Conservation (phyloP, 108 stramenopile genomes). For the Nitzschia sp. region DNA sequence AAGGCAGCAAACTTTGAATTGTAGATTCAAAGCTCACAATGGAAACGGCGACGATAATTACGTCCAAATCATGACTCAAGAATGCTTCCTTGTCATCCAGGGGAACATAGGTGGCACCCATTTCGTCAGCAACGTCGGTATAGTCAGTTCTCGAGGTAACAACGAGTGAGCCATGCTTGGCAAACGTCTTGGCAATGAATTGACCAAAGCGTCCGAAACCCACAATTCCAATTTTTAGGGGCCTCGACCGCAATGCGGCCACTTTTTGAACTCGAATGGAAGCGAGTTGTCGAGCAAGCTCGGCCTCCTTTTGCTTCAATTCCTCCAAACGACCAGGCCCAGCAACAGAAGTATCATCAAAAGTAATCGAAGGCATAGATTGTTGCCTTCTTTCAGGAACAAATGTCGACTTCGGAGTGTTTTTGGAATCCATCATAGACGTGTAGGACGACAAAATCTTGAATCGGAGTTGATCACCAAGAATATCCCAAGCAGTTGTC, state of each 20-base stretch:
- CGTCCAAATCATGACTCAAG: conserved; percentile 65
- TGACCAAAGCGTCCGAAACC: conserved; percentile 94
- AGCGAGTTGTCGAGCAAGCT: conserved; percentile 52
- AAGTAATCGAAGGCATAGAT: too few relatives aligned
- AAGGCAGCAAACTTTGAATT: conserved; percentile 45
- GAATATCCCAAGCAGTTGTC: conserved; percentile 13
- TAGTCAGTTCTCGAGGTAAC: conserved; percentile 76
- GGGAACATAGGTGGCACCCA: conserved; percentile 74
- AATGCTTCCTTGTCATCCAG: conserved; percentile 62
- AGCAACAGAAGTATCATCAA: background rate
- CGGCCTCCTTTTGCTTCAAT: conserved; percentile 63
- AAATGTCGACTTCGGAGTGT: background rate
- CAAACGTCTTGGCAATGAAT: conserved; percentile 88
- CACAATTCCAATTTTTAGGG: conserved; percentile 89
- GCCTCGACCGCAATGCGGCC: conserved; percentile 53
- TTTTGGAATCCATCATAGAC: conserved; percentile 1
- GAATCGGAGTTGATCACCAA: conserved; percentile 6
- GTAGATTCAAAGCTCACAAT: conserved; percentile 89
- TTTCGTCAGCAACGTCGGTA: conserved; percentile 62
- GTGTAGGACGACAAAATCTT: conserved; percentile 11
- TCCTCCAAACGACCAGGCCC: conserved; percentile 58
- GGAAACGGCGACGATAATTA: conserved; percentile 74
- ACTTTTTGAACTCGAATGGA: conserved; percentile 66
- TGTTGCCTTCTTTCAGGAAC: background rate
- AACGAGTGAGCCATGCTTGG: conserved; percentile 52